These are phyloP conservation scores for Megacollybia marginata DNA, from an alignment of 768 basidiomycete species.

Conservation along the genomic window DNA sequence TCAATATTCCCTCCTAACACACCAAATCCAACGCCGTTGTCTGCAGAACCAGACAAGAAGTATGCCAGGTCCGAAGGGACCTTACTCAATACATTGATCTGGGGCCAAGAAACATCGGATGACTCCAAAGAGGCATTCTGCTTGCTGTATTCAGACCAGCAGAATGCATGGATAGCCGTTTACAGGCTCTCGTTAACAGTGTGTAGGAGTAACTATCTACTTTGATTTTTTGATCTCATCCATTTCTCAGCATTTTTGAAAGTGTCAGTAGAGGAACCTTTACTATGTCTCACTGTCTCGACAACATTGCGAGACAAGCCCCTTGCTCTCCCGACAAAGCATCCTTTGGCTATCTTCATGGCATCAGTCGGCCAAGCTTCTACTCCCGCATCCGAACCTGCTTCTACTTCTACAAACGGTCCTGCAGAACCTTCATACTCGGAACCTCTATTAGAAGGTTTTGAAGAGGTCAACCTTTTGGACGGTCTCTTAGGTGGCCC, in stretches of 20 bases:
- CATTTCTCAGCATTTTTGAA: slow-evolving; percentile 58
- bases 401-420: slow-evolving; percentile 24
- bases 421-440: slow-evolving; percentile 20
- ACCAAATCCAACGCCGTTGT: slow-evolving; percentile 76
- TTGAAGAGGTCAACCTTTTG: slow-evolving; percentile 64
- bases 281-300: slow-evolving; percentile 79
- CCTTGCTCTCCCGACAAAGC: slow-evolving; percentile 30
- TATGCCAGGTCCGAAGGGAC: slow-evolving; percentile 79
- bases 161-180: slow-evolving; percentile 68
- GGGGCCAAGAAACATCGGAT: slow-evolving; percentile 54
- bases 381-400: slow-evolving; percentile 21
- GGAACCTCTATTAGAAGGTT: slow-evolving; percentile 33
- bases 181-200: slow-evolving; percentile 75
- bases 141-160: slow-evolving; percentile 56
- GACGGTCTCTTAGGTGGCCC: slow-evolving; percentile 62
- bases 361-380: slow-evolving; percentile 28
- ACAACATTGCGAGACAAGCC: slow-evolving; percentile 84
- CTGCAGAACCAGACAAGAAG: slow-evolving; percentile 62
- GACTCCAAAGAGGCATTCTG: slow-evolving; percentile 50
- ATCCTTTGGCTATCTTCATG: slow-evolving; percentile 36
- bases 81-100: slow-evolving; percentile 59
- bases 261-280: slow-evolving; percentile 60
- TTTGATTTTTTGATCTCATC: neutral
- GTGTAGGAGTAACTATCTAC: slow-evolving; percentile 40
- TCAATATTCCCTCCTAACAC: slow-evolving; percentile 78